phyloP scores from a whole-genome alignment of 2,329 filamentous ascomycete genomes.

The Neopestalotiopsis sp. region DNA sequence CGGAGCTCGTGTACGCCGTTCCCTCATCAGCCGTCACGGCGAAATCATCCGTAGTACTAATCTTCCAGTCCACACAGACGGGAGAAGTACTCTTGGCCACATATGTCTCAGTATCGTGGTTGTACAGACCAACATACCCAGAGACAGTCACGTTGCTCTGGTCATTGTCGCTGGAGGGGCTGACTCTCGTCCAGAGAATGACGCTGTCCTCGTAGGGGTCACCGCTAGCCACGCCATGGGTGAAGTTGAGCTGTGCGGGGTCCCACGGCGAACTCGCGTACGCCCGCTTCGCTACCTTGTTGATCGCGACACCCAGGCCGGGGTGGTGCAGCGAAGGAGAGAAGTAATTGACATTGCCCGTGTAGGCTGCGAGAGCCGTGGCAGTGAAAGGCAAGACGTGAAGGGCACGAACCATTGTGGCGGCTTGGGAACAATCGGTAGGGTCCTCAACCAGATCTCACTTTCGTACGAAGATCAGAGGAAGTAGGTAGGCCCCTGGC shows the following conservation, averaged over 20 bases:
- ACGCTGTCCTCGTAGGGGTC: constrained; percentile 59
- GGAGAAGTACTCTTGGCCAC: constrained; percentile 59
- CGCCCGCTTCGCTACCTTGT: constrained; percentile 61
- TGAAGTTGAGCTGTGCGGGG: constrained; percentile 59
- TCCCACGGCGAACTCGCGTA: constrained; percentile 48
- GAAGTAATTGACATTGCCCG: constrained; percentile 62
- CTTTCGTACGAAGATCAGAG: neutral
- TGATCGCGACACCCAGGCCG: constrained; percentile 60
- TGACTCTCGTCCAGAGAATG: constrained; percentile 51
- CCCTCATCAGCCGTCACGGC: constrained; percentile 56
- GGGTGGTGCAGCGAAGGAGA: constrained; percentile 65
- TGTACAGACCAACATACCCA: constrained; percentile 44
- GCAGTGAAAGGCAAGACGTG: constrained; percentile 20
- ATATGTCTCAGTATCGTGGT: constrained; percentile 48
- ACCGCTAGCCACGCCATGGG: constrained; percentile 59
- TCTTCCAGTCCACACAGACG: constrained; percentile 70
- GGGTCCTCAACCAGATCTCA: neutral
- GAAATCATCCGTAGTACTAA: constrained; percentile 54
- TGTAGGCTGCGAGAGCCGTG: constrained; percentile 31
- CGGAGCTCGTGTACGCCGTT: constrained; percentile 69
- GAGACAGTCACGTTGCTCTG: constrained; percentile 47
- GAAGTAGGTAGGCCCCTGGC: neutral
- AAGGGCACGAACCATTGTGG: constrained; percentile 26
- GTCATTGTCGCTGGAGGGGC: constrained; percentile 48
- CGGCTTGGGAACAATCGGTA: neutral